Evolutionary conservation across 192 early-diverging fungal species (phyloP), one percentile per base, ranked within the genome.

Genomic region (Umbelopsis ramanniana): DNA sequence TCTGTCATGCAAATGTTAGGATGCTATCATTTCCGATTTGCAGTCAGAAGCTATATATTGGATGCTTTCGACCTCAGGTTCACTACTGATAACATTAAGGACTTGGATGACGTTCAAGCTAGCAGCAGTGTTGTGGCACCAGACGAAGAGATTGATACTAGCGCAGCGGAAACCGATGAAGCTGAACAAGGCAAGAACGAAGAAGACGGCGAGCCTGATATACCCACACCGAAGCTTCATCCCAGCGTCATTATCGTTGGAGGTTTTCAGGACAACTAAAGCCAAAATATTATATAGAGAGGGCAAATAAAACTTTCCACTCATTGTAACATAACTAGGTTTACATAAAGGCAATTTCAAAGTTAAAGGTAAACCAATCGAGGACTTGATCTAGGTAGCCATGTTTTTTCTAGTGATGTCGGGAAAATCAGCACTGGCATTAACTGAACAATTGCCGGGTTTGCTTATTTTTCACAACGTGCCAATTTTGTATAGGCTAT

Each of bases 41-140:
- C 90, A 1, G 87, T 90, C 17, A 85, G 94, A 46, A 80, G 90
- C 33, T 92, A 90, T 63, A 82, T 95, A 21, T 74, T 90, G 40
- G 93, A 94, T 6, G 76, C 93, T 8, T 95, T 95, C 85, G 91
- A 94, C 54, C 75, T 89, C 52, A 80, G 91, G 11, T 83, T 84
- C 17, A 89, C 87, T 5, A 66, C 68, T 2, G 78, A 86, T 38
- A 26, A 67, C 3, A 60, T 84, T 63, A 81, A 83, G 23, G 57
- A 77, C 1, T 52, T 88, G 8, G 87, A 91, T 66, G 66, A 71
- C 2, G 17, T 84, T 10, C 35, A 73, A 6, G 69, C 43, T 11
- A 22, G 43, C 10, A 69, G 60, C 22, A 10, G 29, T 38, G 38
- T 53, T 2, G 24, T 38, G 6, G 26, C 57, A 37, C 15, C 40